phyloP scores from a whole-genome alignment of 2,329 filamentous ascomycete species.

The Scleromitrula shiraiana region DNA sequence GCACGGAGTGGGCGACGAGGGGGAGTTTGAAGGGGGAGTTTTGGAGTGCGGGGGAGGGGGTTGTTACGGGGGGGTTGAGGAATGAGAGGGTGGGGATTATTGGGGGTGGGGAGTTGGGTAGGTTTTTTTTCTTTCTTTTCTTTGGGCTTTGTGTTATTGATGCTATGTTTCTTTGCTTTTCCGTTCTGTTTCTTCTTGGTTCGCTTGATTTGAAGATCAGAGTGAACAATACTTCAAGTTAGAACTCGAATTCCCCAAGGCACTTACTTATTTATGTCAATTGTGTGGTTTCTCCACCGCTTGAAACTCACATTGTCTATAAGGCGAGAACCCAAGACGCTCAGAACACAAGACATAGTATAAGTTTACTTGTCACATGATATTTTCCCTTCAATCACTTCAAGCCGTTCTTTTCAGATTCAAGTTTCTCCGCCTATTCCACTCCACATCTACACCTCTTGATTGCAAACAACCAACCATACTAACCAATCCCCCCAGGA shows the following conservation, averaged over 20 bases:
- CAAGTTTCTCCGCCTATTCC: neutral
- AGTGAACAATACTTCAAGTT: too few relatives aligned
- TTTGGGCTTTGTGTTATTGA: neutral
- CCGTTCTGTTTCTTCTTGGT: neutral
- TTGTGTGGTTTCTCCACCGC: too few relatives aligned
- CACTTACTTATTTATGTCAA: too few relatives aligned
- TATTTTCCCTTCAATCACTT: neutral
- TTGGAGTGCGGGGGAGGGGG: too few relatives aligned
- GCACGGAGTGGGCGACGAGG: conserved; percentile 18
- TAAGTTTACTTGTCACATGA: neutral
- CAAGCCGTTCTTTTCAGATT: neutral
- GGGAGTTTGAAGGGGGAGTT: conserved; percentile 21
- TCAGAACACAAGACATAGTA: too few relatives aligned
- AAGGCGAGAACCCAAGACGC: too few relatives aligned
- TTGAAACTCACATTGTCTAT: too few relatives aligned
- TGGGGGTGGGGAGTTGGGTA: conserved; percentile 24
- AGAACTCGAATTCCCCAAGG: too few relatives aligned
- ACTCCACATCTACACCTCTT: neutral
- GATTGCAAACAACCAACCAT: neutral
- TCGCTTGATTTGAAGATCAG: too few relatives aligned
- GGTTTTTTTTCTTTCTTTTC: conserved; percentile 1
- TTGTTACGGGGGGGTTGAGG: conserved; percentile 17
- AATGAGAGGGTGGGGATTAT: conserved; percentile 25
- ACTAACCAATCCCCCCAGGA: neutral
- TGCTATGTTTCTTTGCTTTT: too few relatives aligned